Evolutionary conservation across 2,329 filamentous ascomycete genomes (phyloP).

Genomic region (Endoconidiophora polonica): DNA sequence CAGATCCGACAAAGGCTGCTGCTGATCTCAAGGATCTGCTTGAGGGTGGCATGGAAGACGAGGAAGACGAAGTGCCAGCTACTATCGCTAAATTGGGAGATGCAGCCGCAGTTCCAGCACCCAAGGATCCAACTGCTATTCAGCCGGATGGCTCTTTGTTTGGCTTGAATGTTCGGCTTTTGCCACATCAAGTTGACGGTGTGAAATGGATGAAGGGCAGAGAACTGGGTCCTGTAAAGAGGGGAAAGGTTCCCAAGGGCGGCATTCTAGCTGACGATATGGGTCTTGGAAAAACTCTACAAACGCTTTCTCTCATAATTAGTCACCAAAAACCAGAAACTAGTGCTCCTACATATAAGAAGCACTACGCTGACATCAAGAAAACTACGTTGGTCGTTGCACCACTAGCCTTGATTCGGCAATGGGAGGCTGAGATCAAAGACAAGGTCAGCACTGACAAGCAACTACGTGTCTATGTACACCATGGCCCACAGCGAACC

Average conservation of each 20-base stretch:
- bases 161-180: slow-evolving; percentile 70
- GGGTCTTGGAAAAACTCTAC: slow-evolving; percentile 91
- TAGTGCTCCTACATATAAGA: slow-evolving; percentile 36
- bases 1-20: slow-evolving; percentile 54
- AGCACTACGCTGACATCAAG: slow-evolving; percentile 49
- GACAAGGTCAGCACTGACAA: slow-evolving; percentile 59
- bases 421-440: slow-evolving; percentile 90
- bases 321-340: slow-evolving; percentile 52
- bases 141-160: slow-evolving; percentile 35
- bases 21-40: slow-evolving; percentile 68
- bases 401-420: slow-evolving; percentile 81
- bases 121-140: slow-evolving; percentile 2
- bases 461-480: slow-evolving; percentile 64
- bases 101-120: background rate
- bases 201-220: slow-evolving; percentile 91
- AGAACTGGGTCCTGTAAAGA: slow-evolving; percentile 72
- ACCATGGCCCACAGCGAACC: slow-evolving; percentile 75
- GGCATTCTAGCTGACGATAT: slow-evolving; percentile 95
- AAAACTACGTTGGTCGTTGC: slow-evolving; percentile 83
- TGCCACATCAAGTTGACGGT: slow-evolving; percentile 89
- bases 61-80: slow-evolving; percentile 27
- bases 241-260: slow-evolving; percentile 67
- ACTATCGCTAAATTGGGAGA: background rate
- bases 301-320: slow-evolving; percentile 77
- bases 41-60: slow-evolving; percentile 64